Conservation (phyloP, 768 basidiomycete genomes). For the Favolaschia claudopus region DNA sequence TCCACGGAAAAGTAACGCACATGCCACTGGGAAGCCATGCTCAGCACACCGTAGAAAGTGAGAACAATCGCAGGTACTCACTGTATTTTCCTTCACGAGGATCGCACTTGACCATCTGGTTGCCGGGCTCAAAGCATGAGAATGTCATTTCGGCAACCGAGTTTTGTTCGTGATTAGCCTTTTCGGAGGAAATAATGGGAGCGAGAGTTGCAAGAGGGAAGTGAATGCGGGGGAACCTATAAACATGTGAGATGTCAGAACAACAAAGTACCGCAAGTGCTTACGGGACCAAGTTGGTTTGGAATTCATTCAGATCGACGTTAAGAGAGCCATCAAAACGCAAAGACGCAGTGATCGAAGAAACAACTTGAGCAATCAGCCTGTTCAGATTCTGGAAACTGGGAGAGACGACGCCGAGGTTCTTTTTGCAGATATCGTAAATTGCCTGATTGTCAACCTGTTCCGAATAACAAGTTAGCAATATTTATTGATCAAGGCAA, state of each 20-base stretch:
- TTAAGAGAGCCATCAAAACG: slow-evolving; percentile 98
- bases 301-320: slow-evolving; percentile 98
- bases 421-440: slow-evolving; percentile 99
- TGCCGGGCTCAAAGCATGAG: slow-evolving; percentile 95
- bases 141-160: slow-evolving; percentile 98
- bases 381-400: slow-evolving; percentile 95
- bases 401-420: slow-evolving; percentile 82
- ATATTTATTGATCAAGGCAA: slow-evolving; percentile 8
- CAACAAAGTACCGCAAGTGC: slow-evolving; percentile 57
- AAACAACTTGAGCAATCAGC: slow-evolving; percentile 98
- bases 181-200: slow-evolving; percentile 91
- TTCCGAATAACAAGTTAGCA: neutral
- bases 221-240: slow-evolving; percentile 95
- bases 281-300: slow-evolving; percentile 97
- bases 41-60: slow-evolving; percentile 43
- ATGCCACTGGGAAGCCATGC: slow-evolving; percentile 70
- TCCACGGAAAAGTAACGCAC: slow-evolving; percentile 90
- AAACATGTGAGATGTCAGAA: slow-evolving; percentile 37
- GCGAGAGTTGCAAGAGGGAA: slow-evolving; percentile 98
- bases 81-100: slow-evolving; percentile 99
- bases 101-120: slow-evolving; percentile 97
- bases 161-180: slow-evolving; percentile 96
- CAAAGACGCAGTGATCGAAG: slow-evolving; percentile 95
- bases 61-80: slow-evolving; percentile 51
- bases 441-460: slow-evolving; percentile 92